Evolutionary conservation across 108 stramenopile genomes (phyloP), one percentile per base, ranked within the genome.

Genomic region (Skeletonema tropicum): DNA sequence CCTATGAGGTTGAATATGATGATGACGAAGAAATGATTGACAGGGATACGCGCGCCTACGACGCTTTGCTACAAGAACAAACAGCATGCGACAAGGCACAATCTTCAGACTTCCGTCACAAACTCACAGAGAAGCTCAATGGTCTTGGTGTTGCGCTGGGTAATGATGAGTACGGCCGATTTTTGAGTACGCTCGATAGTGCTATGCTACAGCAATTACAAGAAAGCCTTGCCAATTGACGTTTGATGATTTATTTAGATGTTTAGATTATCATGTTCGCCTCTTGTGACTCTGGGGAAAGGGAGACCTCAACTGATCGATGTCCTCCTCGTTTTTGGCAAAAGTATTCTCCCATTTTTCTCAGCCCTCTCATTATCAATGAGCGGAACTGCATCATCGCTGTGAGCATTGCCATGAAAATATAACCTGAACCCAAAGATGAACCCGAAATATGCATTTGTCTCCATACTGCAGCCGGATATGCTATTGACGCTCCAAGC

Each of bases 11-110:
- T 6, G 66, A 31, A 12, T 62, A 38, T 15, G 82, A 74, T 19
- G 77, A 74, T 5, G 79, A 75, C 19, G 81, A 82, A 45, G 81
- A 77, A 19, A 61, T 38, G 13, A 14, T 73, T 13, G 72, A 57
- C 13, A 45, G 45, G n/a, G 45, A 46, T 46, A 46, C 45, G 8
- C 14, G 15, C n/a, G n/a, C 45, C 45, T 46, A 46, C 45, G 45
- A 46, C n/a, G n/a, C 4, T n/a, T 46, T 46, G n/a, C 15, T 46
- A 12, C 15, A 46, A 46, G 45, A n/a, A n/a, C 45, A 46, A 46
- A 12, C 45, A 46, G n/a, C 13, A 46, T 2, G 45, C 14, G 45
- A 46, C 45, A 46, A 46, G 15, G 4, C n/a, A 46, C 45, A n/a
- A 14, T n/a, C 45, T 13, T 46, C 45, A 46, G 14, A 46, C 4